Evolutionary conservation across 1,139 yeast species (phyloP), one percentile per base, ranked within the genome.

Genomic region (Magnusiomyces clavatus): DNA sequence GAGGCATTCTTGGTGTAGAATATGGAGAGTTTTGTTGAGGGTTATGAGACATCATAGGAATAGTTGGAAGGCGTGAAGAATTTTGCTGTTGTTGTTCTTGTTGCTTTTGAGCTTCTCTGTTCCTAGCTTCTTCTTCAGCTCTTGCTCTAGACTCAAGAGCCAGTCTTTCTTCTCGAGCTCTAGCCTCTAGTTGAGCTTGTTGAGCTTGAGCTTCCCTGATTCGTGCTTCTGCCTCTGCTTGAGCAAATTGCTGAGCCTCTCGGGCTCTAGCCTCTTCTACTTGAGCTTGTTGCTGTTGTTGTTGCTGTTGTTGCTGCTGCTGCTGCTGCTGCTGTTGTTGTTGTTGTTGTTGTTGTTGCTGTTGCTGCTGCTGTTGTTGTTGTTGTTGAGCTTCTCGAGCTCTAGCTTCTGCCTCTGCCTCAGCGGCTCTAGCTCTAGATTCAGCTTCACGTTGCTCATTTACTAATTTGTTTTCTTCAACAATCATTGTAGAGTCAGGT

Each of bases 291-390:
- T 43, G 31, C 29, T 46, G 47, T 46, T 48, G 46, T 48, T 40
- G 45, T 37, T 37, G 54, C 40, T 46, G 56, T 46, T 44, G 35
- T 39, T 50, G 44, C 37, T 35, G 57, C 36, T 31, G 57, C 56
- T 51, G 56, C 46, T 24, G 60, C 43, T 54, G 57, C 17, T 58
- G 66, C 50, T 60, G 65, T n/a, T n/a, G n/a, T n/a, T n/a, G n/a
- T 52, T 53, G 64, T 45, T 50, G 60, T 40, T 57, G 59, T 3
- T 46, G 58, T 37, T 39, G 43, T 31, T 43, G 31, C 29, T 46
- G 47, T 46, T 48, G 46, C 46, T 40, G 45, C 35, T 37, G 54
- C 40, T 46, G 56, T 46, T 44, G 35, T 39, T 50, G 44, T 35
- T 35, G 59, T 42, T 57, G 60, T 42, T 57, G 64, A 49, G 60